These are phyloP conservation scores for Furcasterigmium sp. DNA, from an alignment of 2,329 filamentous ascomycete species.

Conservation along the genomic window DNA sequence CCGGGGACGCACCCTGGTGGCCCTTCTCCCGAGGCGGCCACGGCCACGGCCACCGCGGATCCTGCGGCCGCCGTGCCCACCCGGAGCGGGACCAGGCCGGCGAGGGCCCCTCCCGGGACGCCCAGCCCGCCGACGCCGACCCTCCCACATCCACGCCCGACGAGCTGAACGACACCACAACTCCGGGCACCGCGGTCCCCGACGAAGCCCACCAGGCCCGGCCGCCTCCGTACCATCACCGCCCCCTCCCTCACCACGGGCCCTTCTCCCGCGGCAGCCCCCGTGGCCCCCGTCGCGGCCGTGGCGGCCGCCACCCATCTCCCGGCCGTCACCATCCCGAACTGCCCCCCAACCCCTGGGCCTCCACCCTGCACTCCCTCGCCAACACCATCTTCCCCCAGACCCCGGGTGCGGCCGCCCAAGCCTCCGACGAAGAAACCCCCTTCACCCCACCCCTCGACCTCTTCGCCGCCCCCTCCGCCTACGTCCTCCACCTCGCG, in stretches of 20 bases:
- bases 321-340: slow-evolving; percentile 20
- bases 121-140: slow-evolving; percentile 16
- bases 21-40: slow-evolving; percentile 2
- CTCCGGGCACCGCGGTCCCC: slow-evolving; percentile 2
- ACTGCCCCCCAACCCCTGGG: slow-evolving; percentile 9
- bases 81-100: slow-evolving; percentile 9
- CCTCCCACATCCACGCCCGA: slow-evolving; percentile 15
- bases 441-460: slow-evolving; percentile 64
- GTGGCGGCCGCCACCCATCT: no score
- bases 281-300: slow-evolving; percentile 14
- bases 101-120: slow-evolving; percentile 7
- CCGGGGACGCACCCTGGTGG: no score
- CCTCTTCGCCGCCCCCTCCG: slow-evolving; percentile 62
- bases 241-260: slow-evolving; percentile 18
- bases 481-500: slow-evolving; percentile 68
- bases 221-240: slow-evolving; percentile 12
- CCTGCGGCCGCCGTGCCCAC: slow-evolving; percentile 11
- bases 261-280: slow-evolving; percentile 12
- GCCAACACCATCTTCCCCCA: slow-evolving; percentile 2
- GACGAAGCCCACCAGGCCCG: slow-evolving; percentile 9
- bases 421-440: slow-evolving; percentile 19
- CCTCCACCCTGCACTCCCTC: slow-evolving; percentile 6
- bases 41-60: slow-evolving; percentile 6
- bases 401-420: slow-evolving; percentile 6
- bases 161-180: slow-evolving; percentile 28